phyloP scores from a whole-genome alignment of 1,139 yeast genomes.

The Scheffersomyces illinoinensis region DNA sequence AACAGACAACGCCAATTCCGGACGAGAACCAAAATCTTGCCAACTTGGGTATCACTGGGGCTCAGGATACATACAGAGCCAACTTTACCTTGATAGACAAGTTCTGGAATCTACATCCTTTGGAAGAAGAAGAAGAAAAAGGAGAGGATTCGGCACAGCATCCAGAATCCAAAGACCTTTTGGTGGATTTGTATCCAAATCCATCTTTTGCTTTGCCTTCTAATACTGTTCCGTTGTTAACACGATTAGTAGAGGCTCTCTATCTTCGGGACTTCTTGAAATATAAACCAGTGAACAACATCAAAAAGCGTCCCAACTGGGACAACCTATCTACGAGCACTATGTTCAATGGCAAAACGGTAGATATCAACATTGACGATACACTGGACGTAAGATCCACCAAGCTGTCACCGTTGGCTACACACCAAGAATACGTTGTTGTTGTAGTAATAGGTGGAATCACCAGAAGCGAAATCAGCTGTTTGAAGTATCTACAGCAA shows the following conservation, averaged over 20 bases:
- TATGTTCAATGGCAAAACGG: slow-evolving; percentile 39
- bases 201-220: slow-evolving; percentile 57
- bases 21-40: slow-evolving; percentile 1
- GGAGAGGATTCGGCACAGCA: slow-evolving; percentile 10
- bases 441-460: slow-evolving; percentile 69
- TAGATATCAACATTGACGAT: slow-evolving; percentile 37
- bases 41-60: slow-evolving; percentile 35
- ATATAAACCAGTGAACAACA: slow-evolving; percentile 43
- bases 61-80: slow-evolving; percentile 30
- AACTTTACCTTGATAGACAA: slow-evolving; percentile 42
- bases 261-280: slow-evolving; percentile 47
- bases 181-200: slow-evolving; percentile 32
- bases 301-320: slow-evolving; percentile 47
- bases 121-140: slow-evolving; percentile 21
- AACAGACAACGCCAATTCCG: slow-evolving; percentile 4
- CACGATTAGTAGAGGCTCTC: slow-evolving; percentile 52
- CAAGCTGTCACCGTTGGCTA: slow-evolving; percentile 4
- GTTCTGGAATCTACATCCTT: slow-evolving; percentile 49
- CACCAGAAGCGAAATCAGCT: slow-evolving; percentile 75
- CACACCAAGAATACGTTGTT: slow-evolving; percentile 43
- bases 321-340: slow-evolving; percentile 37
- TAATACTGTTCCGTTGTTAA: slow-evolving; percentile 49
- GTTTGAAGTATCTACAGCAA: slow-evolving; percentile 57
- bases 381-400: slow-evolving; percentile 23
- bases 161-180: slow-evolving; percentile 2